Base-by-base conservation (phyloP, 75 land plant genomes). In the Pinus tabuliformis region DNA sequence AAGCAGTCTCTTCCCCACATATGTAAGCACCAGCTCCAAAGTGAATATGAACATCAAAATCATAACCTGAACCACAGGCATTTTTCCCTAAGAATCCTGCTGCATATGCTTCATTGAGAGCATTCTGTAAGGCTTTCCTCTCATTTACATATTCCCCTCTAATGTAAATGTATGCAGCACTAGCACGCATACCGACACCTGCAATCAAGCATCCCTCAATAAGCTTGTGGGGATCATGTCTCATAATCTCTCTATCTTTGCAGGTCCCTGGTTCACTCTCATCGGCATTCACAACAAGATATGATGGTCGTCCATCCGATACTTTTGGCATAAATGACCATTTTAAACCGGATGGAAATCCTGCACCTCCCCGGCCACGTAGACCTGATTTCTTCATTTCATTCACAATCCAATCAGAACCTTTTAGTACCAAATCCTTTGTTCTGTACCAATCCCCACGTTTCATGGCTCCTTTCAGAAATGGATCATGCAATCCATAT, bases 251-350 rank as follows among this genome's bases (percentile, higher is more conserved):
- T 62, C 95, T 83, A 74, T 95, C 98, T 76, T 95, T 95, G 71
- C 98, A 95, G 36, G 98, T 95, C 3, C 98, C 98, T 30, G 98
- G 98, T 85, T 95, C 96, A 83, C 95, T 92, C 81, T 95, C 98
- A 84, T 95, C 98, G 73, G 98, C 98, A 86, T 95, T 95, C 14
- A 95, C 98, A 76, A 95, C 96, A 72, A 95, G 85, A 77, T 95
- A 95, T 2, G 93, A 91, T 45, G 98, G 98, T 22, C 98, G 89
- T 6, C 98, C 96, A 82, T 95, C 98, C 59, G 96, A 92, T 30
- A 87, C 93, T 74, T 95, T 95, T 15, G 98, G 96, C 98, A 95
- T 95, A 80, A 95, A 95, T 6, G 96, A 95, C 98, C 98, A 95
- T 80, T 95, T 95, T 52, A 95, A 85, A 11, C 98, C 98, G 24